Conservation (phyloP, 805 yeast genomes). For the Starmerella kuoi region DNA sequence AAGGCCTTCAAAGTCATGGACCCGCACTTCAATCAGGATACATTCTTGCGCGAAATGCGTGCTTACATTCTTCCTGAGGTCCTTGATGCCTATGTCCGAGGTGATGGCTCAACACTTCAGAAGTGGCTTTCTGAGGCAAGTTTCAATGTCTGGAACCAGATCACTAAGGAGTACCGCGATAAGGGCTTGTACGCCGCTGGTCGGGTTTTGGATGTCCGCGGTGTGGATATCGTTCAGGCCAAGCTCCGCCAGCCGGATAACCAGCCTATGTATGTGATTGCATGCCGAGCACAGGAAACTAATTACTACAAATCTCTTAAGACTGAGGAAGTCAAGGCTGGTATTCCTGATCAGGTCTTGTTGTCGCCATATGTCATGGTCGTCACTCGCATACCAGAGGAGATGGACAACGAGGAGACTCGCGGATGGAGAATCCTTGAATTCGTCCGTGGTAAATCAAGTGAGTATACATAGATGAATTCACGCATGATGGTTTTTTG, state of each 20-base stretch:
- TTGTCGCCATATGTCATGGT: slow-evolving; percentile 95
- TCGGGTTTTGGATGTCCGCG: slow-evolving; percentile 82
- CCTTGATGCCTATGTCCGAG: slow-evolving; percentile 85
- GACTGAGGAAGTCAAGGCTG: slow-evolving; percentile 92
- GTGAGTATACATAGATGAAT: slow-evolving; percentile 27
- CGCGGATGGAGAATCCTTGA: slow-evolving; percentile 96
- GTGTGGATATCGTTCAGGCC: slow-evolving; percentile 82
- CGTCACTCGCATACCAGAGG: slow-evolving; percentile 82
- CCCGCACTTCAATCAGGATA: slow-evolving; percentile 70
- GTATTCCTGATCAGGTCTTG: slow-evolving; percentile 84
- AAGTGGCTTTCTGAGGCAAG: slow-evolving; percentile 96
- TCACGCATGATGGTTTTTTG: not conserved
- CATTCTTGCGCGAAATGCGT: slow-evolving; percentile 70
- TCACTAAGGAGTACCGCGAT: slow-evolving; percentile 81
- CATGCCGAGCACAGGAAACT: slow-evolving; percentile 94
- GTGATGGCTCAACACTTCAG: slow-evolving; percentile 72
- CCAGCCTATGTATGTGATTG: slow-evolving; percentile 81
- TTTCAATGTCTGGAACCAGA: slow-evolving; percentile 83
- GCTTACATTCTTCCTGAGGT: slow-evolving; percentile 91
- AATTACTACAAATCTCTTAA: slow-evolving; percentile 77
- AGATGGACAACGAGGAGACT: slow-evolving; percentile 76
- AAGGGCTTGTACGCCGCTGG: slow-evolving; percentile 89
- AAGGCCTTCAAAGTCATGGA: slow-evolving; percentile 79
- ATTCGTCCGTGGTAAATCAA: slow-evolving; percentile 85
- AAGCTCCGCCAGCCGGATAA: slow-evolving; percentile 82